phyloP scores from a whole-genome alignment of 2,329 filamentous ascomycete genomes.

The Drechslerella stenobrocha region DNA sequence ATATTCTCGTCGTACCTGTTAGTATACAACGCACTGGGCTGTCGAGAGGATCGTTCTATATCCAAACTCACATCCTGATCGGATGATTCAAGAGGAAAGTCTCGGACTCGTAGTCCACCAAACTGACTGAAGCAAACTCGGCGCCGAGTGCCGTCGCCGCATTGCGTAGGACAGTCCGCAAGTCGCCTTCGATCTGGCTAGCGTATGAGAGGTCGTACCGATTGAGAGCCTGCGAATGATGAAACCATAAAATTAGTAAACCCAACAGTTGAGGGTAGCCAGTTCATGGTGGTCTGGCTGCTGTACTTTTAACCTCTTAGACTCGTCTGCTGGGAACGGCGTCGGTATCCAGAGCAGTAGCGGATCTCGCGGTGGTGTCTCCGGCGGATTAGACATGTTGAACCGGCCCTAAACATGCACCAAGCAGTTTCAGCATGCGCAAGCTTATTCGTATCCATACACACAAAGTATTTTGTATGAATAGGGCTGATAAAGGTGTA shows the following conservation, averaged over 20 bases:
- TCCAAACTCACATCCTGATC: slow-evolving; percentile 31
- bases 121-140: slow-evolving; percentile 54
- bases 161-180: slow-evolving; percentile 36
- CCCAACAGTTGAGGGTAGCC: too few relatives aligned
- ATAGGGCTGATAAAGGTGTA: neutral
- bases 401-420: slow-evolving; percentile 53
- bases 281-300: too few relatives aligned
- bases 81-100: slow-evolving; percentile 50
- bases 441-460: neutral
- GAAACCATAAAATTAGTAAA: too few relatives aligned
- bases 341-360: slow-evolving; percentile 50
- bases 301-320: slow-evolving; percentile 22
- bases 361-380: slow-evolving; percentile 52
- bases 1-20: neutral
- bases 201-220: slow-evolving; percentile 20
- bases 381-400: slow-evolving; percentile 54
- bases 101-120: slow-evolving; percentile 54
- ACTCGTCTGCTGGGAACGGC: slow-evolving; percentile 31
- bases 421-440: slow-evolving; percentile 27
- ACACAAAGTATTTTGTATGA: neutral
- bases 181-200: slow-evolving; percentile 31
- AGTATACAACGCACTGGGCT: neutral
- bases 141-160: slow-evolving; percentile 23
- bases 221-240: slow-evolving; percentile 26
- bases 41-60: too few relatives aligned